Percentiles rank a stretch among this genome's conserved stretches.
phyloP scores from a whole-genome alignment of 345 rosid genomes.

The Mercurialis annua region DNA sequence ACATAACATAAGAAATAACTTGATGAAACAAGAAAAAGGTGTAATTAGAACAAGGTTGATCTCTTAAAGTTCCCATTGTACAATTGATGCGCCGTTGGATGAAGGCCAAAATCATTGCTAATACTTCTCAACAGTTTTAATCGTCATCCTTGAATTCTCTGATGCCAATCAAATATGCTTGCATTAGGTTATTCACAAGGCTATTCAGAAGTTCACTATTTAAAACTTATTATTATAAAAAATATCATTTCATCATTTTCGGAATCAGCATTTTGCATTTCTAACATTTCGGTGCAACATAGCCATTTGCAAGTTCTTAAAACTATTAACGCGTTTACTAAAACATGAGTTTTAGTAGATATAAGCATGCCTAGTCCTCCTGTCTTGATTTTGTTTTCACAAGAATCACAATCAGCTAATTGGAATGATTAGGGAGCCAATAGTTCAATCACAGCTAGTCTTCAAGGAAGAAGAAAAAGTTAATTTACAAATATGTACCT shows the following conservation, averaged over 20 bases:
- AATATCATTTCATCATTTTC: no score
- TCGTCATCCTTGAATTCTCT: constrained; percentile 49
- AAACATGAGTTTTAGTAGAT: neutral
- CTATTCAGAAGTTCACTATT: neutral
- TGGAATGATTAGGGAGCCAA: neutral
- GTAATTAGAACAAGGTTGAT: no score
- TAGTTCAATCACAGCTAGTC: neutral
- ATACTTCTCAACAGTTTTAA: constrained; percentile 25
- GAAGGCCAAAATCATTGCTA: constrained; percentile 19
- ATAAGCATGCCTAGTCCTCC: neutral
- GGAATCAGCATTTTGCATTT: no score
- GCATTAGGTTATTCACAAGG: neutral
- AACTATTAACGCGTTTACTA: neutral
- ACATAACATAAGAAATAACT: neutral
- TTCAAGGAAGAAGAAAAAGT: neutral
- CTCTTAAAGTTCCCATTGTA: neutral
- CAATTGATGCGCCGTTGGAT: neutral
- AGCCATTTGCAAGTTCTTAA: neutral
- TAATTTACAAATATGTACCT: constrained; percentile 38
- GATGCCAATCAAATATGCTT: constrained; percentile 5
- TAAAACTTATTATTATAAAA: no score
- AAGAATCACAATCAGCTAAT: neutral
- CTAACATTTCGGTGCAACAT: no score
- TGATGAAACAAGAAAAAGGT: neutral
- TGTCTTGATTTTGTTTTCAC: neutral